Conservation (phyloP, 768 basidiomycete genomes). For the Pluteus cervinus region DNA sequence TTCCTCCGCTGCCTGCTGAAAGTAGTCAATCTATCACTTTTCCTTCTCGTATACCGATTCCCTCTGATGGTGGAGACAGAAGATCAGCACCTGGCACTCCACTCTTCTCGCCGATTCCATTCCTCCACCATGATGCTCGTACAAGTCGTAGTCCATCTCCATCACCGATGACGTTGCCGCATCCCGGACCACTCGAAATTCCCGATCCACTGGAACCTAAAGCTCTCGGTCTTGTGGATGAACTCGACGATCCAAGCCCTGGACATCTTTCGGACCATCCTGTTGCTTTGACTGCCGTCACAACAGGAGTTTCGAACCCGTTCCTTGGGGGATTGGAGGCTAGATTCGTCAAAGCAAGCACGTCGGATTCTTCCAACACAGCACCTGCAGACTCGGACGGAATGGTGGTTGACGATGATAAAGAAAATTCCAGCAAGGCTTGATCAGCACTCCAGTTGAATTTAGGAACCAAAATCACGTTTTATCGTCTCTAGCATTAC, state of each 20-base stretch:
- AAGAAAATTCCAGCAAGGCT: slow-evolving; percentile 35
- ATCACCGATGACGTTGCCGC: slow-evolving; percentile 55
- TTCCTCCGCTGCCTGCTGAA: too few relatives aligned
- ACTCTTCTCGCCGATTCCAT: slow-evolving; percentile 83
- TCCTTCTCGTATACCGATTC: too few relatives aligned
- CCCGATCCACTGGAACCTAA: slow-evolving; percentile 37
- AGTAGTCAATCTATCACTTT: too few relatives aligned
- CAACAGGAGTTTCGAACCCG: slow-evolving; percentile 34
- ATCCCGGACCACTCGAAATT: slow-evolving; percentile 23
- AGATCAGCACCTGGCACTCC: slow-evolving; percentile 70
- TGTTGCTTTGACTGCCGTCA: slow-evolving; percentile 61
- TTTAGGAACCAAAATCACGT: slow-evolving; percentile 42
- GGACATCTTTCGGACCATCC: slow-evolving; percentile 83
- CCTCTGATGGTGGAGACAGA: too few relatives aligned
- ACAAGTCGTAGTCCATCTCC: slow-evolving; percentile 77
- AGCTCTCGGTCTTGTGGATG: slow-evolving; percentile 75
- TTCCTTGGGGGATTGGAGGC: slow-evolving; percentile 51
- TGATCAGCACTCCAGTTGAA: slow-evolving; percentile 12
- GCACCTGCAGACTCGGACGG: slow-evolving; percentile 27
- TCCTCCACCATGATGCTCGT: slow-evolving; percentile 78
- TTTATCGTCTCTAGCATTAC: slow-evolving; percentile 84
- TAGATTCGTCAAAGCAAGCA: slow-evolving; percentile 53
- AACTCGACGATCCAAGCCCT: slow-evolving; percentile 78
- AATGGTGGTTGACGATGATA: slow-evolving; percentile 54
- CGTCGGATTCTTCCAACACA: slow-evolving; percentile 19